These are phyloP conservation scores for Alternaria novae-zelandiae DNA, from an alignment of 2,329 filamentous ascomycete genomes.

Conservation along the genomic window DNA sequence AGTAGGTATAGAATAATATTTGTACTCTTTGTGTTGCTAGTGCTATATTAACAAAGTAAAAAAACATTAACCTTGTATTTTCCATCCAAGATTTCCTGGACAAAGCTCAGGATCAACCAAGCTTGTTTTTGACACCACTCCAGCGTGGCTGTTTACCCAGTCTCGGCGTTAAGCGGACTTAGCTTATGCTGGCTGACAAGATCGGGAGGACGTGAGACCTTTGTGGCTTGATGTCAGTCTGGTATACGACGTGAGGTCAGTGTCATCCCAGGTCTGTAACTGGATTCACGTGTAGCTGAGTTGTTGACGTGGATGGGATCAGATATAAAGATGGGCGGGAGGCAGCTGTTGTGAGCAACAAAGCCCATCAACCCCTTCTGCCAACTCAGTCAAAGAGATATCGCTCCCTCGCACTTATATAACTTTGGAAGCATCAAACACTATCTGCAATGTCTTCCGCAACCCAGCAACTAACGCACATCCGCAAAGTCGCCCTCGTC, in stretches of 20 bases:
- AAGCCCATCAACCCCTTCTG: background rate
- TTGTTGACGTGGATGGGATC: background rate
- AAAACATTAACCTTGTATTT: too few species aligned
- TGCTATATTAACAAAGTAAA: background rate
- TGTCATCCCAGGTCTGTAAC: background rate
- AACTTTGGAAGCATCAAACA: background rate
- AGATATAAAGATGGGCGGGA: background rate
- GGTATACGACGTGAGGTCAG: background rate
- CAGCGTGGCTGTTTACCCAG: background rate
- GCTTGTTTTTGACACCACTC: background rate
- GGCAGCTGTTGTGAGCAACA: background rate
- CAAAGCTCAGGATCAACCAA: too few species aligned
- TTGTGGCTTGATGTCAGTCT: background rate
- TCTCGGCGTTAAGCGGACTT: background rate
- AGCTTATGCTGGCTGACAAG: background rate
- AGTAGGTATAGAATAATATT: too few species aligned
- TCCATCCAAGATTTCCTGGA: rapidly evolving
- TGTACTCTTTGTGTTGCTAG: background rate
- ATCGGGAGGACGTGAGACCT: too few species aligned
- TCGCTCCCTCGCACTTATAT: background rate
- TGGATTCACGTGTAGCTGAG: background rate
- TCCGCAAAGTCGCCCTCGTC: background rate
- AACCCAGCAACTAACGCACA: background rate
- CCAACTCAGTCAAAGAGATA: background rate
- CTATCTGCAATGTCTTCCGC: background rate